Evolutionary conservation across 1,139 yeast genomes (phyloP), one percentile per base, ranked within the genome.

Genomic region (Eremothecium cymbalariae): DNA sequence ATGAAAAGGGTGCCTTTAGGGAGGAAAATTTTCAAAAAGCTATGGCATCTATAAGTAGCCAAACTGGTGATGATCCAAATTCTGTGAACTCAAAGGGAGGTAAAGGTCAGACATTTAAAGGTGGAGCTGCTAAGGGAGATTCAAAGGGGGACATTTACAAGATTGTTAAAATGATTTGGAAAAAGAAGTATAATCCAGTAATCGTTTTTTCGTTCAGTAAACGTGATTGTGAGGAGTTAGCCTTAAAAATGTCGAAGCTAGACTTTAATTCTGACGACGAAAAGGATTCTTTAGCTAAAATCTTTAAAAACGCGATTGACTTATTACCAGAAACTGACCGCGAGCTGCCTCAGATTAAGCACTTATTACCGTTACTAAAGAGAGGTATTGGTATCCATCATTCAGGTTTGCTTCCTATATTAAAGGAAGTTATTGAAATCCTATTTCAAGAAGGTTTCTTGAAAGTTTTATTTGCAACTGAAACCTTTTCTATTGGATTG

Each of bases 1-100:
- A 93, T 55, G 99, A 93, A 63, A 88, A 90, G 65, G 88, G 96
- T 25, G 75, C 82, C 7, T 93, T 93, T 59, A 74, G 98, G 52
- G 98, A 93, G 60, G 98, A 90, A 51, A 90, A 90, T 58, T 93
- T 93, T 64, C 97, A 90, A 59, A 88, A 86, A 58, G 98, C 98
- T 2, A 90, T 93, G 98, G 85, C 95, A 1, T 79, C 94, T 5
- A 80, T 90, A 39, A 74, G 85, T 41, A 90, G 82, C 48, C 74
- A 72, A 42, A 64, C 70, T 51, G 97, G 95, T 19, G 95, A 86
- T 46, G 95, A 85, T 54, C 84, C 94, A 4, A 67, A 69, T 8
- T 64, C 83, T 4, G 58, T 68, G 8, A 67, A 67, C 38, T 60
- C 71, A 9, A 75, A 68, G 51, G 86, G 83, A 40, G 82, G 80